A percentile compares a stretch with the other conserved stretches of the same genome.
Evolutionary conservation across 2,329 filamentous ascomycete species (phyloP).

Genomic region (Parastagonospora nodorum): DNA sequence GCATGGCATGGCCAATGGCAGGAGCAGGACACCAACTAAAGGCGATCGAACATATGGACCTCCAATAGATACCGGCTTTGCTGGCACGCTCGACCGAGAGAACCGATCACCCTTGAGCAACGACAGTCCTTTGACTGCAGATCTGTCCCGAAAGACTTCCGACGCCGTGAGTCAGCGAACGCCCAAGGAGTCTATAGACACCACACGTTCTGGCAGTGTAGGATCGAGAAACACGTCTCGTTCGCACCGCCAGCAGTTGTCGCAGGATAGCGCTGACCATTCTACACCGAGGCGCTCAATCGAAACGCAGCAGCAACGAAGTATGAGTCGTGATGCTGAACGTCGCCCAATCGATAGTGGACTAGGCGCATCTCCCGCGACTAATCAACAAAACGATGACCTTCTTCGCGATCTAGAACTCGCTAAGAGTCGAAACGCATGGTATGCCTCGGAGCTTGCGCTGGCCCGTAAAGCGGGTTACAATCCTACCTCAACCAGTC

Average conservation of each 20-base stretch:
- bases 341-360: constrained; percentile 62
- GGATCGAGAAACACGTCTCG: constrained; percentile 43
- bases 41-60: constrained; percentile 53
- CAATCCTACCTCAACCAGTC: constrained; percentile 71
- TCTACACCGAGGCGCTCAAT: constrained; percentile 37
- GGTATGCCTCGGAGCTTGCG: constrained; percentile 95
- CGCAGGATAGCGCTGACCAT: constrained; percentile 60
- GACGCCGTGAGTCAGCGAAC: constrained; percentile 35
- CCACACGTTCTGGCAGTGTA: constrained; percentile 38
- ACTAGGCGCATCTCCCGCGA: constrained; percentile 64
- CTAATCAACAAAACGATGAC: constrained; percentile 69
- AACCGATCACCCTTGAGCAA: constrained; percentile 54
- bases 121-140: constrained; percentile 34
- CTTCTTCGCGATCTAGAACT: constrained; percentile 86
- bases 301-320: constrained; percentile 38
- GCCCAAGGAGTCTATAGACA: constrained; percentile 45
- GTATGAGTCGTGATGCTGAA: constrained; percentile 37
- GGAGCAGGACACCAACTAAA: constrained; percentile 59
- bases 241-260: constrained; percentile 62
- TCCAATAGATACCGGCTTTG: constrained; percentile 46
- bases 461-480: constrained; percentile 91
- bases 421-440: constrained; percentile 85
- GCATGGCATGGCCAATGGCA: constrained; percentile 23
- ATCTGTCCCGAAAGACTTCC: constrained; percentile 36
- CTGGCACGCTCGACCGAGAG: constrained; percentile 53